Evolutionary conservation across 148 eudicot species (phyloP).

Genomic region (Rhododendron molle): DNA sequence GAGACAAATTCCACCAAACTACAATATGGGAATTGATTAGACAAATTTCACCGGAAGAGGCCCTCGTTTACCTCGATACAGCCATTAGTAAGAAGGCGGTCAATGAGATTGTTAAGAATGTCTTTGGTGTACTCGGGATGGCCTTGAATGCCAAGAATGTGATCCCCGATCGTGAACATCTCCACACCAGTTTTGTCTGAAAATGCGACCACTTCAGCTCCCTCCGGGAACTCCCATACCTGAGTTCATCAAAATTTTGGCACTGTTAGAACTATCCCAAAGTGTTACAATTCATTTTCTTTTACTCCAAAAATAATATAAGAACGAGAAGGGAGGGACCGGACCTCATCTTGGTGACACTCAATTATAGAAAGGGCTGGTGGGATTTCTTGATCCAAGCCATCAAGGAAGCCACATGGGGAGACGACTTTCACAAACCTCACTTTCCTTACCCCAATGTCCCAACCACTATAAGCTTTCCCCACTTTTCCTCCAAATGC

Average conservation of each 20-base stretch:
- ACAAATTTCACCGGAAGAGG: not conserved
- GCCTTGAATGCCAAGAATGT: conserved; percentile 72
- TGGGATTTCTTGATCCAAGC: conserved; percentile 27
- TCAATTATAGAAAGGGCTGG: conserved; percentile 42
- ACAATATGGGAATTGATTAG: not conserved
- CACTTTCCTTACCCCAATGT: conserved; percentile 61
- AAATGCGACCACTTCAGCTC: conserved; percentile 50
- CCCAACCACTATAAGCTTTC: conserved; percentile 61
- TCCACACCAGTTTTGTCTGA: conserved; percentile 76
- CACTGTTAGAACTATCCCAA: not conserved
- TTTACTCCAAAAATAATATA: not conserved
- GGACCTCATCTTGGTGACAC: conserved; percentile 70
- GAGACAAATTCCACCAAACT: not conserved
- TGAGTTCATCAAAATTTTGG: not conserved
- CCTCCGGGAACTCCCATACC: conserved; percentile 65
- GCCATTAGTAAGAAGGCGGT: conserved; percentile 35
- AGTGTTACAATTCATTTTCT: not conserved
- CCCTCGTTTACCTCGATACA: conserved; percentile 32
- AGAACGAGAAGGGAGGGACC: not conserved
- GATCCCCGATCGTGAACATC: conserved; percentile 61
- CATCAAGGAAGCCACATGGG: conserved; percentile 18
- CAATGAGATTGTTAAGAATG: conserved; percentile 54
- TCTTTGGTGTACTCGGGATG: conserved; percentile 80
- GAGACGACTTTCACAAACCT: conserved; percentile 30
- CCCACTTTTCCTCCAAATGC: conserved; percentile 77